Conservation (phyloP, 805 yeast species). For the Yarrowia sp. region DNA sequence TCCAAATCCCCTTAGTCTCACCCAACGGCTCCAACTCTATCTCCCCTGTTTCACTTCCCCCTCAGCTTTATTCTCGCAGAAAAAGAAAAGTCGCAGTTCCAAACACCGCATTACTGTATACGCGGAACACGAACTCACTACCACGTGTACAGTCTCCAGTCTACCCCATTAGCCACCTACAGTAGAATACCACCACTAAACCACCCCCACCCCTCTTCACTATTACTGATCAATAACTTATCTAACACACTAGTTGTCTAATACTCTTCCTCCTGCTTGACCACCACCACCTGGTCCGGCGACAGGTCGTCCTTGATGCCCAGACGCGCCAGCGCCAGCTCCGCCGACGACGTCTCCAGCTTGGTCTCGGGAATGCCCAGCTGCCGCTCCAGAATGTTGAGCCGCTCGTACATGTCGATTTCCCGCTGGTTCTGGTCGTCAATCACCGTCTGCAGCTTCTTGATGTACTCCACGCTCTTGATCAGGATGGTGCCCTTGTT, state of each 20-base stretch:
- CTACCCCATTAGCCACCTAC: too few species aligned
- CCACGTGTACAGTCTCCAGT: too few species aligned
- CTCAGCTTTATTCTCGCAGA: too few species aligned
- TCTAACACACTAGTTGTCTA: conserved; percentile 1
- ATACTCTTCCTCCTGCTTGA: conserved; percentile 21
- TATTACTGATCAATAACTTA: background rate
- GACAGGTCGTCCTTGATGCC: conserved; percentile 42
- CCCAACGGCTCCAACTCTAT: too few species aligned
- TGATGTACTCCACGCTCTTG: conserved; percentile 76
- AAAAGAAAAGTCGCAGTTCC: too few species aligned
- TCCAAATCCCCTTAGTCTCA: too few species aligned
- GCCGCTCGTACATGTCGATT: conserved; percentile 61
- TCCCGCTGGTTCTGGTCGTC: conserved; percentile 78
- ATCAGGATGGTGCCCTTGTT: conserved; percentile 76
- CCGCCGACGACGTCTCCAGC: conserved; percentile 71
- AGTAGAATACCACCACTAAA: too few species aligned
- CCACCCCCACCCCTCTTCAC: background rate
- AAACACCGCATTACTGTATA: too few species aligned
- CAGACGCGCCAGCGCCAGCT: conserved; percentile 64
- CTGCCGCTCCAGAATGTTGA: conserved; percentile 51
- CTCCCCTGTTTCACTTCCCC: too few species aligned
- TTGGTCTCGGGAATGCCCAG: conserved; percentile 45
- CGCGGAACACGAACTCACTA: too few species aligned
- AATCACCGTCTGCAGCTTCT: conserved; percentile 55
- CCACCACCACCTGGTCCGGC: conserved; percentile 5